Evolutionary conservation across 1,284 basidiomycete species (phyloP).

Genomic region (Ceratobasidium sp.): DNA sequence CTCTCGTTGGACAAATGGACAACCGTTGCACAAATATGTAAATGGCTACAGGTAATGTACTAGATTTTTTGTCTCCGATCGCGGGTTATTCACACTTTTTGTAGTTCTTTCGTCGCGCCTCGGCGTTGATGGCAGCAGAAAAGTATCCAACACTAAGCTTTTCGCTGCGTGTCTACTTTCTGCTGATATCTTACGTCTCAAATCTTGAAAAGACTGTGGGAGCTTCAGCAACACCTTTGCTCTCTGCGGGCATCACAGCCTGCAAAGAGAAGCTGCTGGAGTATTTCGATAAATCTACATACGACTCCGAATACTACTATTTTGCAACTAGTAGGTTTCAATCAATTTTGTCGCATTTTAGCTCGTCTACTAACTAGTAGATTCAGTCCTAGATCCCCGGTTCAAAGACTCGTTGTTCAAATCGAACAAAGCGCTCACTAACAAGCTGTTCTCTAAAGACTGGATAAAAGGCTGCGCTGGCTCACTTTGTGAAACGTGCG

Average conservation of each 20-base stretch:
- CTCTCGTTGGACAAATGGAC: conserved; percentile 16
- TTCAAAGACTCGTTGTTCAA: conserved; percentile 19
- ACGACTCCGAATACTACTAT: conserved; percentile 45
- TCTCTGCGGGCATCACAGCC: background rate
- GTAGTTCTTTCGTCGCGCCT: conserved; percentile 18
- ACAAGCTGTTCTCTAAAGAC: background rate
- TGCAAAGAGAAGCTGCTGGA: conserved; percentile 42
- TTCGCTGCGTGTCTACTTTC: conserved; percentile 30
- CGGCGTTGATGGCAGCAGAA: conserved; percentile 17
- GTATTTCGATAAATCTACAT: conserved; percentile 44
- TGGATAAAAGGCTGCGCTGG: background rate
- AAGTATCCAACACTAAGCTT: conserved; percentile 44
- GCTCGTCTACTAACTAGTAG: background rate
- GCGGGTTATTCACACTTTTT: background rate
- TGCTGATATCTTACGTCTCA: conserved; percentile 12
- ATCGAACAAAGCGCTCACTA: background rate
- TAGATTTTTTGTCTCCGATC: too few relatives aligned
- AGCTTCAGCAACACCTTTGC: background rate
- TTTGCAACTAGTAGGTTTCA: conserved; percentile 26
- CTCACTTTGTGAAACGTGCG: background rate
- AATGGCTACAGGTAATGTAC: conserved; percentile 5
- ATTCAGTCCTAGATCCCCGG: conserved; percentile 9
- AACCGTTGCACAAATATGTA: background rate
- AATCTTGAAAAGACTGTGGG: background rate
- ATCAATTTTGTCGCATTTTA: background rate